Percentiles rank a stretch among this genome's conserved stretches.
Evolutionary conservation across 352 stramenopile genomes (phyloP).

Genomic region (Globisporangium okanoganense): DNA sequence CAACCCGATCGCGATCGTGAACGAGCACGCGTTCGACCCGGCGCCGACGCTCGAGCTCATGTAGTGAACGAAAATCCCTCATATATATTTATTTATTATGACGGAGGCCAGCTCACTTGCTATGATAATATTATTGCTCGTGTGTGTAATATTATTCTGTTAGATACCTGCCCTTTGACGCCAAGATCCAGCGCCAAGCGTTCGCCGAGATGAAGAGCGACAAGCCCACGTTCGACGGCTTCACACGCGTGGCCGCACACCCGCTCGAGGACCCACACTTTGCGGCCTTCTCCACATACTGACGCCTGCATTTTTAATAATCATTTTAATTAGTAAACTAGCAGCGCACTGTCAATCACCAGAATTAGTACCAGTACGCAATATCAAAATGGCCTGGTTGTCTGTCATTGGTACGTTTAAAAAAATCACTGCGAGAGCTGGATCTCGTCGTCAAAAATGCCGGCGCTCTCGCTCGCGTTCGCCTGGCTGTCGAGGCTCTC

Average conservation of each 20-base stretch:
- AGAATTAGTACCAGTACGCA: no score
- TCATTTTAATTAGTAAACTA: neutral
- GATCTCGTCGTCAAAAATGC: constrained; percentile 39
- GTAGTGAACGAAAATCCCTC: constrained; percentile 18
- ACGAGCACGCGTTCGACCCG: constrained; percentile 63
- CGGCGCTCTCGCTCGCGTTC: constrained; percentile 20
- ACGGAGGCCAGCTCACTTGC: neutral
- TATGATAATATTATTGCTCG: neutral
- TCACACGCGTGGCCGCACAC: constrained; percentile 39
- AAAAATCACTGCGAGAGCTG: constrained; percentile 22
- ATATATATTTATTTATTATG: neutral
- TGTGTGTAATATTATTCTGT: neutral
- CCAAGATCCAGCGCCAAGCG: constrained; percentile 70
- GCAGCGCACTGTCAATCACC: neutral
- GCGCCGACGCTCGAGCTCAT: constrained; percentile 62
- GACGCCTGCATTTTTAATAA: neutral
- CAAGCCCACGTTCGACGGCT: constrained; percentile 62
- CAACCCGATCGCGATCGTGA: constrained; percentile 67
- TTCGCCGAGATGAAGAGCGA: constrained; percentile 78
- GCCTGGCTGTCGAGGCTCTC: constrained; percentile 16
- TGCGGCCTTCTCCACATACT: constrained; percentile 42
- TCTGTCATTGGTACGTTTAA: neutral
- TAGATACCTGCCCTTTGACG: constrained; percentile 70
- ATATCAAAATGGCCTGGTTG: neutral
- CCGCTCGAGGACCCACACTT: constrained; percentile 66